Evolutionary conservation across 768 basidiomycete species (phyloP).

Genomic region (Lentinula sp.): DNA sequence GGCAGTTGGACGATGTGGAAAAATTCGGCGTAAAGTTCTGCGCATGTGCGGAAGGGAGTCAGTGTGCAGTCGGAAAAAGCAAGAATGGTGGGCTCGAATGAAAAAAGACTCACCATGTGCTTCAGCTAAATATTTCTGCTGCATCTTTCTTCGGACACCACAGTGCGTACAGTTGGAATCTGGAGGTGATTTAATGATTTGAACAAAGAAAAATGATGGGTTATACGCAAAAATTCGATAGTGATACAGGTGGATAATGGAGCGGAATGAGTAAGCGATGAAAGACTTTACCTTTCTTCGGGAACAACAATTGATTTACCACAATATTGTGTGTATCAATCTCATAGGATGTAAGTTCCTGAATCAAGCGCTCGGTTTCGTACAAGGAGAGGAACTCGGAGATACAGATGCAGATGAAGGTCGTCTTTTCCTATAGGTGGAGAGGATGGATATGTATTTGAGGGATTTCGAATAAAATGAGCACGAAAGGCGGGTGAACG

Average conservation of each 20-base stretch:
- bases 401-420: slow-evolving; percentile 97
- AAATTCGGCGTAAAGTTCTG: slow-evolving; percentile 79
- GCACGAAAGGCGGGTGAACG: no score
- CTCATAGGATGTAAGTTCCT: slow-evolving; percentile 89
- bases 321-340: slow-evolving; percentile 99
- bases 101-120: slow-evolving; percentile 60
- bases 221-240: background rate
- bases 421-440: slow-evolving; percentile 84
- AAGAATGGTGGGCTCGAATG: background rate
- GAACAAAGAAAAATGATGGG: background rate
- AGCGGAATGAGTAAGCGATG: no score
- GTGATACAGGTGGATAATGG: background rate
- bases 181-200: slow-evolving; percentile 20
- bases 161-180: slow-evolving; percentile 96
- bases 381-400: slow-evolving; percentile 98
- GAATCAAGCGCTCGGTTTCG: slow-evolving; percentile 96
- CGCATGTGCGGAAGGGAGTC: slow-evolving; percentile 29
- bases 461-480: background rate
- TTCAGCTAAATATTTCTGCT: slow-evolving; percentile 95
- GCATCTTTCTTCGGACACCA: slow-evolving; percentile 91
- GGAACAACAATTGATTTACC: slow-evolving; percentile 95
- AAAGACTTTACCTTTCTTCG: slow-evolving; percentile 65
- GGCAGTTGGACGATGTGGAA: slow-evolving; percentile 97
- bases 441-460: background rate
- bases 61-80: slow-evolving; percentile 50